Base-by-base conservation (phyloP, 768 basidiomycete genomes). In the Serendipita sp. region DNA sequence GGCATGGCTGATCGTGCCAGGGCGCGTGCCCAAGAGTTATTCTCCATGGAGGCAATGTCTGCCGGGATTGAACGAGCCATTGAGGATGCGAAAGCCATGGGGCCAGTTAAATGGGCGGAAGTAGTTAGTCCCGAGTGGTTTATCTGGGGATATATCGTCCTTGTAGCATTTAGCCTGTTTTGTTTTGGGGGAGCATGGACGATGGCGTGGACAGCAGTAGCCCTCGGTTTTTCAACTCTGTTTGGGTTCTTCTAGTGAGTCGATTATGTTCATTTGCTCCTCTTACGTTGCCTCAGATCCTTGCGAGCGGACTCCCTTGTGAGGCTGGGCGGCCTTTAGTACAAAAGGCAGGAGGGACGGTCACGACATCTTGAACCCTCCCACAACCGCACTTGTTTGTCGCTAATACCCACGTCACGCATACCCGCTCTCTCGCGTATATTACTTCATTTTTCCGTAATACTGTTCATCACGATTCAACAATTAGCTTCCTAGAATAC, bases 31-130 rank as follows among this genome's bases (percentile, higher is more conserved):
- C 75, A 76, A 63, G 75, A 76, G 28, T 70, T 81, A 47, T 97
- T 97, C 72, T 83, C 86, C 15, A 84, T 90, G 79, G 83, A 86
- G 4, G 82, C 85, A 24, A 88, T 91, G 86, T 80, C 83, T 1
- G 73, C 73, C 28, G 77, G 79, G 7, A 68, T 92, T 28, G 86
- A 89, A 68, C 70, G 66, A 0, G 79, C 81, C 1, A 70, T 92
- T 64, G 53, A 70, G 35, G 76, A 83, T 67, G 85, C 86, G 1
- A 80, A 78, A 3, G 74, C 66, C 24, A 79, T 85, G 80, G 90
- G 86, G 0, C 69, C 71, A 4, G 73, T 78, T 15, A 38, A 24
- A n/a, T n/a, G 24, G 24, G n/a, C 16, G 32, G 16, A 35, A n/a
- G 24, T 32, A 38, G 16, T 37, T 30, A 35, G 24, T 60, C 3